Evolutionary conservation across 345 rosid genomes (phyloP).

Genomic region (Orychophragmus violaceus): DNA sequence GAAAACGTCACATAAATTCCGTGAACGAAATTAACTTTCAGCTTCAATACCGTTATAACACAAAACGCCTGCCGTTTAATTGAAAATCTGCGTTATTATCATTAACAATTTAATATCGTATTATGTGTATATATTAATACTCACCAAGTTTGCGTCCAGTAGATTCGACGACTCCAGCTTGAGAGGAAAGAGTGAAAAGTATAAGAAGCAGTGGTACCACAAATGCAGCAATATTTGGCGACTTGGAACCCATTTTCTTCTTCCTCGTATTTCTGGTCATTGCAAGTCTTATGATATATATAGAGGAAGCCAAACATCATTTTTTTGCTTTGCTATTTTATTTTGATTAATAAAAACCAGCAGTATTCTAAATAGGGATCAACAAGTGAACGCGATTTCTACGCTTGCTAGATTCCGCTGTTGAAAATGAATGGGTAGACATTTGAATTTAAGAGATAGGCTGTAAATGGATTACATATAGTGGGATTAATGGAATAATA

Average conservation of each 20-base stretch:
- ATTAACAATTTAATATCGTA: neutral
- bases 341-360: too few relatives aligned
- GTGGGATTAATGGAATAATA: too few relatives aligned
- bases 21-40: neutral
- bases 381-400: too few relatives aligned
- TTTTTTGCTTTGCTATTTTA: too few relatives aligned
- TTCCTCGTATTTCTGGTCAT: neutral
- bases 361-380: too few relatives aligned
- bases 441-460: too few relatives aligned
- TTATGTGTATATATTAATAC: neutral
- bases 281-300: neutral
- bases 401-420: too few relatives aligned
- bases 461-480: too few relatives aligned
- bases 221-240: neutral
- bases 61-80: too few relatives aligned
- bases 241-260: neutral
- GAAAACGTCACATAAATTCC: neutral
- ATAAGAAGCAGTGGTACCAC: slow-evolving; percentile 3
- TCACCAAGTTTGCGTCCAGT: slow-evolving; percentile 17
- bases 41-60: neutral
- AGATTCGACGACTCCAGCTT: slow-evolving; percentile 5
- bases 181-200: neutral
- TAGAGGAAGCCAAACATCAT: neutral
- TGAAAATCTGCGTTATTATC: neutral
- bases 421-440: too few relatives aligned